A percentile compares a stretch with the other conserved stretches of the same genome.
Conservation (phyloP, 2,329 filamentous ascomycete species). For the Rhexocercosporidium sp. region DNA sequence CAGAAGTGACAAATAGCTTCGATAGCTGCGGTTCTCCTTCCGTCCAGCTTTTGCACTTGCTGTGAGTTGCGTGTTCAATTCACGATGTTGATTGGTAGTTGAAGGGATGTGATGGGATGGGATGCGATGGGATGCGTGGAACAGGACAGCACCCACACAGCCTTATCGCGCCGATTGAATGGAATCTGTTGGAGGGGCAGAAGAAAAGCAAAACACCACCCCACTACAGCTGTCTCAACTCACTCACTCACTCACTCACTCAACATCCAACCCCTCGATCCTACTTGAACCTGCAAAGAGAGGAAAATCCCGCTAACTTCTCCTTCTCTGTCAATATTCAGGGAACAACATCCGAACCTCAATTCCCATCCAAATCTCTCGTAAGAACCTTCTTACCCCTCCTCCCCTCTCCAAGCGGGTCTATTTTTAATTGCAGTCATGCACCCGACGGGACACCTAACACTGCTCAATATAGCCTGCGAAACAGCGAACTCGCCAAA, state of each 20-base stretch:
- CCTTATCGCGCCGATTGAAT: constrained; percentile 25
- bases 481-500: constrained; percentile 42
- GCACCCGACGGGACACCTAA: constrained; percentile 17
- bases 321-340: constrained; percentile 12
- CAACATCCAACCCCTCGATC: constrained; percentile 8
- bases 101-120: neutral
- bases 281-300: neutral
- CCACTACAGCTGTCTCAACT: constrained; percentile 26
- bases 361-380: neutral
- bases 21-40: neutral
- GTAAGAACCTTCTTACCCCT: constrained; percentile 6
- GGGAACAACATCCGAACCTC: constrained; percentile 4
- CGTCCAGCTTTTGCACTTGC: neutral
- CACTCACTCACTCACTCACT: neutral
- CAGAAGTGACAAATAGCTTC: neutral
- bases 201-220: constrained; percentile 30
- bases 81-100: constrained; percentile 1
- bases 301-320: constrained; percentile 22
- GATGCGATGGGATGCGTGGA: neutral
- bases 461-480: constrained; percentile 30
- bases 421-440: constrained; percentile 17
- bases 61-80: neutral
- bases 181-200: constrained; percentile 27
- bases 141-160: neutral
- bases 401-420: constrained; percentile 1